Evolutionary conservation across 1,139 yeast species (phyloP), one percentile per base, ranked within the genome.

Genomic region (Yamadazyma oceani): DNA sequence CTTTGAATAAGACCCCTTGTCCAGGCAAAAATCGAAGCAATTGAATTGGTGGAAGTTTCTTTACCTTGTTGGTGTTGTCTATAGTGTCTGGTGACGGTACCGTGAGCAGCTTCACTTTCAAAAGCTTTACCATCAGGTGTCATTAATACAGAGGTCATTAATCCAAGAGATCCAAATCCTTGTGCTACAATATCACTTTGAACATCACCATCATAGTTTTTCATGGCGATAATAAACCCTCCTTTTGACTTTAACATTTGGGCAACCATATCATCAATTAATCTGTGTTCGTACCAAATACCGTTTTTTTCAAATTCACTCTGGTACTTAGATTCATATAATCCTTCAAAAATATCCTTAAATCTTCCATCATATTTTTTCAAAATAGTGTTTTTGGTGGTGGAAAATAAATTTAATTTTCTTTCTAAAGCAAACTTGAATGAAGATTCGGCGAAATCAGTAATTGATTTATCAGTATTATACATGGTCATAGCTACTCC

Each of bases 1-100:
- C 97, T 86, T 73, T 85, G 94, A 50, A 80, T 80, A 42, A 90
- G 64, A 54, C 97, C 97, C 61, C 95, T 82, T 36, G 96, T 78
- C 97, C 97, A 90, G 29, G 97, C 97, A 55, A 83, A 90, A 54
- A 90, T 90, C 21, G 96, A 88, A n/a, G 97, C 97, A 66, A 90
- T 90, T 31, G 97, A 89, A 71, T 90, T 90, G 49, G 97, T 90
- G n/a, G 96, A 88, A 24, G 97, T 90, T 69, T 89, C 96, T 64
- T 88, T 85, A 53, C 97, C 97, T 65, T 84, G 85, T 68, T 90
- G 97, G 64, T 87, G 86, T 66, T 84, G 94, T 71, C 97, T 83
- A 73, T 74, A 90, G 63, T 90, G 97, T 69, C 97, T 85, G 42
- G 97, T 90, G 50, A 90, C 97, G 30, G 97, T 90, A 43, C 97